Conservation (phyloP, 1,284 basidiomycete genomes). For the Ustilago loliicola region DNA sequence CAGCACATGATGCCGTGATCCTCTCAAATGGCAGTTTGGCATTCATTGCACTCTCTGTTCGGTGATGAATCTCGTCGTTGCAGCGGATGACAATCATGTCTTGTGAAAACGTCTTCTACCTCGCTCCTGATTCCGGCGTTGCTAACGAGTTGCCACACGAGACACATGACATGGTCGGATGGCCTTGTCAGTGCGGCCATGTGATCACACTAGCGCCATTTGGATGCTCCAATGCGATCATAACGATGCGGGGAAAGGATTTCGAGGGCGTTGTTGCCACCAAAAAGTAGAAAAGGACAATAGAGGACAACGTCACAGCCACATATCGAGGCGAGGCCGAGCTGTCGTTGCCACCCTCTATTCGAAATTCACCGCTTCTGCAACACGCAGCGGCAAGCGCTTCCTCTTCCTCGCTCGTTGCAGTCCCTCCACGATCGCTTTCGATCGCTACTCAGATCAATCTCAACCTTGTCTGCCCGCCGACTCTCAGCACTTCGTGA, state of each 20-base stretch:
- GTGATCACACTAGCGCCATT: not conserved
- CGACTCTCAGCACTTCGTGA: too few relatives aligned
- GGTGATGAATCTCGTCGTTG: not conserved
- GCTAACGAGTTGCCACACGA: not conserved
- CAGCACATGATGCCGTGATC: constrained; percentile 5
- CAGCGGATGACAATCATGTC: not conserved
- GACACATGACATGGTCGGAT: not conserved
- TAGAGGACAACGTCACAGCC: not conserved
- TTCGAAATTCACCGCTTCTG: not conserved
- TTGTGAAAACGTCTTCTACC: constrained; percentile 1
- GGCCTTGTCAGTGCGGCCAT: not conserved
- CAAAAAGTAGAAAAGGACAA: not conserved
- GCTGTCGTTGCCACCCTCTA: not conserved
- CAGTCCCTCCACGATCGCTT: not conserved
- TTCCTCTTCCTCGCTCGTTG: constrained; percentile 4
- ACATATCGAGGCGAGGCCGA: not conserved
- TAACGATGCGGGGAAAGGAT: not conserved
- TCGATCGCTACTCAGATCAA: not conserved
- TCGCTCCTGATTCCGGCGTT: not conserved
- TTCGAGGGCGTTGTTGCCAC: not conserved
- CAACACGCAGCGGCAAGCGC: not conserved
- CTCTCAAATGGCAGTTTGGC: not conserved
- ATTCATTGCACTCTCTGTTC: not conserved
- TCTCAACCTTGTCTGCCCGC: not conserved
- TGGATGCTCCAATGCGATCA: not conserved